Evolutionary conservation across 106 monocot species (phyloP), one percentile per base, ranked within the genome.

Genomic region (Hemerocallis citrina): DNA sequence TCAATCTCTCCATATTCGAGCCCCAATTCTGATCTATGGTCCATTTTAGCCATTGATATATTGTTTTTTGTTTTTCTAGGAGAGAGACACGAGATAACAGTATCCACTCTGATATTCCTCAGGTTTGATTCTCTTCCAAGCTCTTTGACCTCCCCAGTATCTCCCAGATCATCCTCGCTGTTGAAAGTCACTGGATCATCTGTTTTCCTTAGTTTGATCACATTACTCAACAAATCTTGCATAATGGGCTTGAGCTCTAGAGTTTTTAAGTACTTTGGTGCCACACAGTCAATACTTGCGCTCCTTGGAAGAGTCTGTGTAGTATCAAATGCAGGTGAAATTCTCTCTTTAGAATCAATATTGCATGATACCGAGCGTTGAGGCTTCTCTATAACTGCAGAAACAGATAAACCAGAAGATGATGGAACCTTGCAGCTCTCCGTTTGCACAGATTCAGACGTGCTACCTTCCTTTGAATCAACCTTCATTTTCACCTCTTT

Each of bases 1-100:
- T 89, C 89, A 27, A 72, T 64, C 51, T 84, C 89, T 32, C 68
- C 68, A 44, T 70, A 63, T 34, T 75, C 81, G 42, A 75, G 57
- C n/a, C 38, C 62, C 8, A 45, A 36, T 31, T 59, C 70, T 73
- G 75, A 69, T 21, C 12, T 75, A 12, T 65, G 32, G 5, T 50
- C 72, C 4, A 34, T 56, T 27, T 32, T 34, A 29, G 13, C 8
- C 3, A 15, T 71, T 48, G 59, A 67, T 22, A 24, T 59, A 5
- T 40, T 40, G 24, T 24, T 24, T 1, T 8, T 13, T 40, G 20
- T 10, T 59, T 59, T 40, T n/a, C n/a, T n/a, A 19, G 59, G 25
- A 62, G 54, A 62, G 67, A 61, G 43, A 34, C 21, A 50, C 3
- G 22, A 23, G 48, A 7, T 2, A 31, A 32, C 39, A 42, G 12